These are phyloP conservation scores for Arctostaphylos glauca DNA, from an alignment of 148 eudicot species.

Conservation along the genomic window DNA sequence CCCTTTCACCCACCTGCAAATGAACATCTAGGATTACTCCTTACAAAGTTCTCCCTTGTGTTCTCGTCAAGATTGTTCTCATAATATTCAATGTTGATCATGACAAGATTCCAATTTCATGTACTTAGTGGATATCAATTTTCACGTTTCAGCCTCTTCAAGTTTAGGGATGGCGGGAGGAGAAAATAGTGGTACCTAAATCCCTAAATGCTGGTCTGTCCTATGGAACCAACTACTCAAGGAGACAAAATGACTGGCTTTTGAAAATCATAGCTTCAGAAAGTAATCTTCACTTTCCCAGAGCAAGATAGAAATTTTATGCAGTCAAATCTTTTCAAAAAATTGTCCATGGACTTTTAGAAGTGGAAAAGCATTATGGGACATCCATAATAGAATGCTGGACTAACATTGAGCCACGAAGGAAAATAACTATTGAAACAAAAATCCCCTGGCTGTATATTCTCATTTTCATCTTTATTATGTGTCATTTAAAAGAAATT, in stretches of 20 bases:
- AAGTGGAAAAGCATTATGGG: neutral
- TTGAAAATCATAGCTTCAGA: neutral
- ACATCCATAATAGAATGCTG: neutral
- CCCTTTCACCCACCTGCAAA: slow-evolving; percentile 92
- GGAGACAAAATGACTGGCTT: neutral
- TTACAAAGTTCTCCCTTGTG: neutral
- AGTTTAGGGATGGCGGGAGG: too few relatives aligned
- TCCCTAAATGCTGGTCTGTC: neutral
- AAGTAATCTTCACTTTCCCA: neutral
- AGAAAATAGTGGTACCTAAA: neutral
- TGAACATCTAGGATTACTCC: slow-evolving; percentile 15
- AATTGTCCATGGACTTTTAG: neutral
- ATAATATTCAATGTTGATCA: neutral
- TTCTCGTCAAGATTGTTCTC: neutral
- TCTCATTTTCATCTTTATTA: neutral
- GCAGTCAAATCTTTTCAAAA: neutral
- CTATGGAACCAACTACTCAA: neutral
- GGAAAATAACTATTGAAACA: neutral
- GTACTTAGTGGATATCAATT: neutral
- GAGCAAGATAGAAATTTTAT: neutral
- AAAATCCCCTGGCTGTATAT: neutral
- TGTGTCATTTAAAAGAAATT: neutral
- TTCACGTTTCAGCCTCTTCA: neutral
- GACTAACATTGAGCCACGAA: neutral
- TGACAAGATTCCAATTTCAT: neutral